Evolutionary conservation across 1,284 basidiomycete genomes (phyloP).

Genomic region (Rhodotorula mucilaginosa): DNA sequence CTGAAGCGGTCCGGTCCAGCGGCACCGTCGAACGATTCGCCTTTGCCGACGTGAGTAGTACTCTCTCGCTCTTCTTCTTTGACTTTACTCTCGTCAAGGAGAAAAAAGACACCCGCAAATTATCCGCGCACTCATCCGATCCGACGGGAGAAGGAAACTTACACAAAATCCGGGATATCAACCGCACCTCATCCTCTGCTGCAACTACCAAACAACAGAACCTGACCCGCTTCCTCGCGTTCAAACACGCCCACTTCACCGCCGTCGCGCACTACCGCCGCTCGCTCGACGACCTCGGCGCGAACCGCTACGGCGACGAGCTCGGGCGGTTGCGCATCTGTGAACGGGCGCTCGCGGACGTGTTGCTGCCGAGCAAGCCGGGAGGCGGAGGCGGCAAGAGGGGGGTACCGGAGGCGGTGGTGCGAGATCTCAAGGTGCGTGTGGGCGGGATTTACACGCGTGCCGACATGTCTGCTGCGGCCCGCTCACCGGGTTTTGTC

Average conservation of each 20-base stretch:
- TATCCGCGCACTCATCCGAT: no score
- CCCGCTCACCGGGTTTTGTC: no score
- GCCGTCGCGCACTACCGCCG: slow-evolving; percentile 88
- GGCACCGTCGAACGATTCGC: background rate
- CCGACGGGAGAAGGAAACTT: no score
- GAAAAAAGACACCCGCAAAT: no score
- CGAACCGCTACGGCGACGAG: slow-evolving; percentile 81
- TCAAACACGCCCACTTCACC: slow-evolving; percentile 81
- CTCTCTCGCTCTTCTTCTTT: background rate
- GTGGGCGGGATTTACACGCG: no score
- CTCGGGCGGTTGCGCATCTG: slow-evolving; percentile 71
- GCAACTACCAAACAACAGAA: slow-evolving; percentile 50
- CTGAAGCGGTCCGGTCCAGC: background rate
- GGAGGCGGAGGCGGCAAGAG: slow-evolving; percentile 59
- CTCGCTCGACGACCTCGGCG: slow-evolving; percentile 84
- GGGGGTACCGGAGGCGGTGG: slow-evolving; percentile 62
- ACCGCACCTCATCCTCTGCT: no score
- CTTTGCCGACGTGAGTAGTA: slow-evolving; percentile 1
- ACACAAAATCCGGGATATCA: no score
- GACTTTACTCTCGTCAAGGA: no score
- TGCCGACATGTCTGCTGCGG: no score
- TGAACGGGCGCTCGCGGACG: slow-evolving; percentile 48
- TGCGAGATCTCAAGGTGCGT: slow-evolving; percentile 72
- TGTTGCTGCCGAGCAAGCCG: slow-evolving; percentile 59
- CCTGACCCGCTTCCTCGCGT: slow-evolving; percentile 77